phyloP scores from a whole-genome alignment of 768 basidiomycete species.

The Pleurotus cornucopiae region DNA sequence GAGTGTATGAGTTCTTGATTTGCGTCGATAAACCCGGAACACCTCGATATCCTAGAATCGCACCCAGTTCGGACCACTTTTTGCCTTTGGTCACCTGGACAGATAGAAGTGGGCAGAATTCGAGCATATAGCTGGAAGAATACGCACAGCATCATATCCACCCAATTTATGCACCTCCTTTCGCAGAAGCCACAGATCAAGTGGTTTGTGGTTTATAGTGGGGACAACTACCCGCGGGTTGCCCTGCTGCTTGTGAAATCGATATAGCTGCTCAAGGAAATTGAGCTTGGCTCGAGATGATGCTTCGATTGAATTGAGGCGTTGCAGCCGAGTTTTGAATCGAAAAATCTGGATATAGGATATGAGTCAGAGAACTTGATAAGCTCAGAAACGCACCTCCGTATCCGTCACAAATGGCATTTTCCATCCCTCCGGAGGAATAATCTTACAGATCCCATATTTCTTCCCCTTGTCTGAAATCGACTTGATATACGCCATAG shows the following conservation, averaged over 20 bases:
- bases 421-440: constrained; percentile 90
- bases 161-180: constrained; percentile 90
- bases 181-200: constrained; percentile 91
- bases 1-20: constrained; percentile 84
- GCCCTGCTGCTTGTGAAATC: constrained; percentile 94
- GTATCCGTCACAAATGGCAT: constrained; percentile 96
- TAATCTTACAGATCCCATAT: constrained; percentile 93
- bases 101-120: constrained; percentile 17
- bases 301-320: constrained; percentile 95
- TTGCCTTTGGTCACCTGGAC: constrained; percentile 75
- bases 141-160: constrained; percentile 78
- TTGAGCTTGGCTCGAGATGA: constrained; percentile 95
- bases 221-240: constrained; percentile 89
- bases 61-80: constrained; percentile 87
- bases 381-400: constrained; percentile 55
- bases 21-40: constrained; percentile 81
- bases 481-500: constrained; percentile 87
- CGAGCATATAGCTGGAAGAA: constrained; percentile 6
- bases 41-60: constrained; percentile 76
- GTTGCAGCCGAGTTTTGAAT: constrained; percentile 93
- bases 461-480: constrained; percentile 67
- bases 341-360: constrained; percentile 64
- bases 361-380: constrained; percentile 4
- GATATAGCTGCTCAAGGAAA: constrained; percentile 94
- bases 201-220: constrained; percentile 85